Conservation (phyloP, 768 basidiomycete species). For the Phallus indusiatus region DNA sequence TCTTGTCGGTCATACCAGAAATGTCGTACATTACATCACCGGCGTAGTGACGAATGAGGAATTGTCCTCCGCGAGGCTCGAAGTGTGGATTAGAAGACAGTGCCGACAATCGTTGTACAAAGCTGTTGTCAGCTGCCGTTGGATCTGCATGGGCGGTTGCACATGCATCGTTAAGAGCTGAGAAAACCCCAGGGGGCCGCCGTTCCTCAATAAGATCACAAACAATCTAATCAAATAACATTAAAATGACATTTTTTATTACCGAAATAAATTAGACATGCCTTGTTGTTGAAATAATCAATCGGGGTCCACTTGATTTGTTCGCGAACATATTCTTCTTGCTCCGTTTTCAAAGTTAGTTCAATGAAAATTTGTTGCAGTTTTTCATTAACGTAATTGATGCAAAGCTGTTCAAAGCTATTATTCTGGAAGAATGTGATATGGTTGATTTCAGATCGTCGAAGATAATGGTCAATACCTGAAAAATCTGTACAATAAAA, state of each 20-base stretch:
- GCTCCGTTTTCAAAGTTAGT: constrained; percentile 95
- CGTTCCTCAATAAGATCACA: constrained; percentile 97
- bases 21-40: constrained; percentile 99
- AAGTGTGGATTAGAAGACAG: constrained; percentile 87
- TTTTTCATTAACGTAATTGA: constrained; percentile 99
- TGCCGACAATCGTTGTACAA: constrained; percentile 80
- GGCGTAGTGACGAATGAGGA: constrained; percentile 93
- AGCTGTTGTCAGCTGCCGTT: constrained; percentile 90
- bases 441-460: neutral
- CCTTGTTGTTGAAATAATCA: constrained; percentile 96
- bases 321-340: constrained; percentile 97
- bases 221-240: constrained; percentile 44
- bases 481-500: constrained; percentile 67
- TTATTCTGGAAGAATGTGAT: constrained; percentile 52
- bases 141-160: constrained; percentile 98
- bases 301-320: constrained; percentile 99
- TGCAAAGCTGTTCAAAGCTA: constrained; percentile 95
- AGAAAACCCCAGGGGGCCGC: constrained; percentile 94
- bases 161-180: constrained; percentile 97
- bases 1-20: constrained; percentile 98
- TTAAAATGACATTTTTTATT: neutral
- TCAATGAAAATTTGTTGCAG: constrained; percentile 99
- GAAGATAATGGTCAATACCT: constrained; percentile 34
- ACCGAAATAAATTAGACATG: neutral
- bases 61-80: constrained; percentile 88